phyloP scores from a whole-genome alignment of 192 early-diverging fungal species.

The Linderina pennispora region DNA sequence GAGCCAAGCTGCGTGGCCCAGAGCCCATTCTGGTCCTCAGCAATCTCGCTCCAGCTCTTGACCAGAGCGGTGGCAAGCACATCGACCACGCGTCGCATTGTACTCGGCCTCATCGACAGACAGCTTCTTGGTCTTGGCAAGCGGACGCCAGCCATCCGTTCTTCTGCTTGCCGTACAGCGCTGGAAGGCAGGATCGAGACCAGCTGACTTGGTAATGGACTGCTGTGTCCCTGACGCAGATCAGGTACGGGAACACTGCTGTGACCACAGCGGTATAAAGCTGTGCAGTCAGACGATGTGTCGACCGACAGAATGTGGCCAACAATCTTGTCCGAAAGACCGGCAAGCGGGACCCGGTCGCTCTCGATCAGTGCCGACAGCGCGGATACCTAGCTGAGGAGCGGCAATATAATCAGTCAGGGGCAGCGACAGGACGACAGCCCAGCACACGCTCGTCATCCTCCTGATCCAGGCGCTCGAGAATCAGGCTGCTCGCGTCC shows the following conservation, averaged over 20 bases:
- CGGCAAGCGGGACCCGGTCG: conserved; percentile 12
- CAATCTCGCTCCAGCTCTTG: background rate
- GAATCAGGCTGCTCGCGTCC: conserved; percentile 11
- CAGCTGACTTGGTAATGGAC: conserved; percentile 9
- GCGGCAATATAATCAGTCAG: conserved; percentile 7
- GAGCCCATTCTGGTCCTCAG: background rate
- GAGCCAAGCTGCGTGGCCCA: conserved; percentile 21
- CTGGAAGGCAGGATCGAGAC: conserved; percentile 1
- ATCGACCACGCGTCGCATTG: conserved; percentile 13
- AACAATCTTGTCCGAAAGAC: conserved; percentile 4
- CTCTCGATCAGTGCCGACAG: conserved; percentile 12
- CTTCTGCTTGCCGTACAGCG: conserved; percentile 3
- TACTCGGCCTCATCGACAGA: background rate
- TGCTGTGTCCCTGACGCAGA: background rate
- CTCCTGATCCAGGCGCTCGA: conserved; percentile 29
- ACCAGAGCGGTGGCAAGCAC: conserved; percentile 15
- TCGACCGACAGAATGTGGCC: conserved; percentile 12
- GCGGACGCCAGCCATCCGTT: conserved; percentile 24
- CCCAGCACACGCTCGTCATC: conserved; percentile 26
- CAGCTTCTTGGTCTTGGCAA: conserved; percentile 2
- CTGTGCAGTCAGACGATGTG: background rate
- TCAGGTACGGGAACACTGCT: conserved; percentile 21
- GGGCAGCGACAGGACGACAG: conserved; percentile 14
- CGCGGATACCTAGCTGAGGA: conserved; percentile 9
- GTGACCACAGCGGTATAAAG: conserved; percentile 2